phyloP scores from a whole-genome alignment of 148 eudicot genomes.

The Chenopodium album region DNA sequence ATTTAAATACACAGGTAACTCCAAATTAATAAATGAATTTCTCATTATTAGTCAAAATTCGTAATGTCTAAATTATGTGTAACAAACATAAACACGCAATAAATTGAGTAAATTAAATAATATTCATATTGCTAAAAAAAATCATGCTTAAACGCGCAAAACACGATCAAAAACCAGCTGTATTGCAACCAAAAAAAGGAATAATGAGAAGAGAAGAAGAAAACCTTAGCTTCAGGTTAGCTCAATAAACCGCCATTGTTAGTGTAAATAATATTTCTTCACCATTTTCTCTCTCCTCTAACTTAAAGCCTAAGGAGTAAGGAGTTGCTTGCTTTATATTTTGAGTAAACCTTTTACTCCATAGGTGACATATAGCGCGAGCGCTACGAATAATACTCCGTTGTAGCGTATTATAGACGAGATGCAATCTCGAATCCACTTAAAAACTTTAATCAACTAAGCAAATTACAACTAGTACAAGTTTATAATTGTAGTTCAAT shows the following conservation, averaged over 20 bases:
- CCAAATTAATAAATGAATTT: not conserved
- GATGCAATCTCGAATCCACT: no score
- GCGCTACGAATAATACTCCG: no score
- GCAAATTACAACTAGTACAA: no score
- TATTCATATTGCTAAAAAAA: not conserved
- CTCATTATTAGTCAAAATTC: not conserved
- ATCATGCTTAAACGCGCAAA: not conserved
- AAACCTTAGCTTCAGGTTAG: not conserved
- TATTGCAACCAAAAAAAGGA: not conserved
- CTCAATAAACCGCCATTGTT: not conserved
- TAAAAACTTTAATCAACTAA: not conserved
- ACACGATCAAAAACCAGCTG: conserved; percentile 10
- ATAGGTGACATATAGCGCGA: no score
- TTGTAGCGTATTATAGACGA: no score
- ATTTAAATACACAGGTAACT: not conserved
- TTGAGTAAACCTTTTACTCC: no score
- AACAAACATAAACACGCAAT: conserved; percentile 18
- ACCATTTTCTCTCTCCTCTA: conserved; percentile 16
- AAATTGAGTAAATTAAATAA: not conserved
- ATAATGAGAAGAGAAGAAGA: not conserved
- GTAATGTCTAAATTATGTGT: not conserved
- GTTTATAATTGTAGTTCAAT: no score
- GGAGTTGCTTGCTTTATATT: not conserved
- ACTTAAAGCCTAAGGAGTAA: no score
- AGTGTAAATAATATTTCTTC: not conserved